These are phyloP conservation scores for Physaria fendleri DNA, from an alignment of 345 rosid genomes.

Conservation along the genomic window DNA sequence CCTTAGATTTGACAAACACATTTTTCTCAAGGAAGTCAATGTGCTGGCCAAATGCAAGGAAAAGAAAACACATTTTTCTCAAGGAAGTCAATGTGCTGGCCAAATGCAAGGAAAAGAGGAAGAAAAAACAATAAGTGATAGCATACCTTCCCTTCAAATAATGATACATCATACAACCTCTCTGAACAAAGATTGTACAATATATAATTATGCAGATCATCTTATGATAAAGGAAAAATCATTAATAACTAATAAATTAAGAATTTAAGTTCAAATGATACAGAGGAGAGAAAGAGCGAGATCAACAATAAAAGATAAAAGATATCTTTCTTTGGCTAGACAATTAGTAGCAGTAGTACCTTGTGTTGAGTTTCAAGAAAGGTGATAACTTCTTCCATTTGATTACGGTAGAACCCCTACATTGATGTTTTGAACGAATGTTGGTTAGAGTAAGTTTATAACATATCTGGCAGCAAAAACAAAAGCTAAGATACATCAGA, in stretches of 20 bases:
- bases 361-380: conserved; percentile 87
- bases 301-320: neutral
- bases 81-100: neutral
- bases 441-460: neutral
- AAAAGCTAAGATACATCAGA: no score
- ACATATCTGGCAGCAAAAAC: no score
- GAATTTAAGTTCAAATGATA: neutral
- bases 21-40: neutral
- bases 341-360: conserved; percentile 33
- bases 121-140: neutral
- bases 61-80: neutral
- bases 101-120: conserved; percentile 7
- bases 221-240: neutral
- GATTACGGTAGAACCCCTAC: conserved; percentile 87
- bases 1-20: neutral
- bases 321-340: neutral
- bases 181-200: conserved; percentile 78
- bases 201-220: neutral
- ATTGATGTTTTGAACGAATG: conserved; percentile 26
- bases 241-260: neutral
- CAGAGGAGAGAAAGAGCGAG: neutral
- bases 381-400: conserved; percentile 90
- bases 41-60: conserved; percentile 2
- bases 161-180: conserved; percentile 83
- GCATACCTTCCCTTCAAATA: conserved; percentile 83